These are phyloP conservation scores for Rhinocladiella similis DNA, from an alignment of 2,329 filamentous ascomycete genomes.

Conservation along the genomic window DNA sequence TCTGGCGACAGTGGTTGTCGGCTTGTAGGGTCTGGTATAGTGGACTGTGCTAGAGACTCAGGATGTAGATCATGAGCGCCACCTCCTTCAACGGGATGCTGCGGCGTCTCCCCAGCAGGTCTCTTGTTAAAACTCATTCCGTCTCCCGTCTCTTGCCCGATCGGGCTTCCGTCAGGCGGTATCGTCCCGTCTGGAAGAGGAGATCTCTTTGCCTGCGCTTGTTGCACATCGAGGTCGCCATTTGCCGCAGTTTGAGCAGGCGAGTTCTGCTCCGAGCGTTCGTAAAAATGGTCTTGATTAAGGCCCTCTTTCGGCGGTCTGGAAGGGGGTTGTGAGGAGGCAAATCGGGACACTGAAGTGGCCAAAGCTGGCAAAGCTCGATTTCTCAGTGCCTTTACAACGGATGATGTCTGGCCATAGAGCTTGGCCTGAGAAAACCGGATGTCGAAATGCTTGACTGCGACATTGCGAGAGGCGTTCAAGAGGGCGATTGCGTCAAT, in stretches of 20 bases:
- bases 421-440: slow-evolving; percentile 63
- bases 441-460: slow-evolving; percentile 61
- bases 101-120: slow-evolving; percentile 31
- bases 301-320: slow-evolving; percentile 37
- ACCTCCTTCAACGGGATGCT: slow-evolving; percentile 33
- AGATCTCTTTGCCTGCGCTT: slow-evolving; percentile 45
- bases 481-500: slow-evolving; percentile 70
- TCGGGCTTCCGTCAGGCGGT: slow-evolving; percentile 32
- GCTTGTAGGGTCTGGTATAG: slow-evolving; percentile 40
- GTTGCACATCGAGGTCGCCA: slow-evolving; percentile 45
- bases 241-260: slow-evolving; percentile 37
- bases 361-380: slow-evolving; percentile 32
- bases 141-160: slow-evolving; percentile 21
- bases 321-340: slow-evolving; percentile 34
- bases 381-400: slow-evolving; percentile 62
- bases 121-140: slow-evolving; percentile 21
- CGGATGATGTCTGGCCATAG: slow-evolving; percentile 63
- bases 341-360: slow-evolving; percentile 35
- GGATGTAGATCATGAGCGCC: slow-evolving; percentile 34
- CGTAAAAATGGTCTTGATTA: slow-evolving; percentile 54
- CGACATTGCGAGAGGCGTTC: slow-evolving; percentile 68
- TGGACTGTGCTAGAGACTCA: slow-evolving; percentile 42
- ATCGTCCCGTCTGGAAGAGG: slow-evolving; percentile 55
- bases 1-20: slow-evolving; percentile 39
- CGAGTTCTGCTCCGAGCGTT: slow-evolving; percentile 44